Conservation (phyloP, 306 rosid species). For the Lotus japonicus region DNA sequence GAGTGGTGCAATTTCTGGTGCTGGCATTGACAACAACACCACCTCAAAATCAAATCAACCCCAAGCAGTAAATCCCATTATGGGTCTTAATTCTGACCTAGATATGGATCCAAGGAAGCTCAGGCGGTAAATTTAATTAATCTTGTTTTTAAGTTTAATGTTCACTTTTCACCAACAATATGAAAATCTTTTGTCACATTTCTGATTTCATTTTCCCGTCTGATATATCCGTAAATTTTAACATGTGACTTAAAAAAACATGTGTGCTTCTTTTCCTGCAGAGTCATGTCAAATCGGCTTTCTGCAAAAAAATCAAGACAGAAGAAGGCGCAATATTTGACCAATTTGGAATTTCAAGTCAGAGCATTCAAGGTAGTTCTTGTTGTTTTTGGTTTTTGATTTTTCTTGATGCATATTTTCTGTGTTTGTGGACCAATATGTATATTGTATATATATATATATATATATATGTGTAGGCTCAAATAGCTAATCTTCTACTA, state of each 20-base stretch:
- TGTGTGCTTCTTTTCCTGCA: not conserved
- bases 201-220: too few species aligned
- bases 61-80: not conserved
- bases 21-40: too few species aligned
- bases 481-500: conserved; percentile 25
- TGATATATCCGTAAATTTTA: too few species aligned
- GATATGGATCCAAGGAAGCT: conserved; percentile 20
- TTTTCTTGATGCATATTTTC: too few species aligned
- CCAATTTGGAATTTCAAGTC: not conserved
- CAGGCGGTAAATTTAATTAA: conserved; percentile 5
- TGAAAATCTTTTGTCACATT: too few species aligned
- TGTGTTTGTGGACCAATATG: too few species aligned
- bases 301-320: not conserved
- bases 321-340: not conserved
- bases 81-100: not conserved
- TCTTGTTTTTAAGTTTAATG: not conserved
- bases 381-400: too few species aligned
- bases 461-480: conserved; percentile 17
- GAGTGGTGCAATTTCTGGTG: not conserved
- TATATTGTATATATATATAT: too few species aligned
- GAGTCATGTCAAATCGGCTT: not conserved
- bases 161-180: not conserved
- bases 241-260: not conserved
- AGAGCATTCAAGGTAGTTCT: not conserved
- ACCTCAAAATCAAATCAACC: not conserved